These are phyloP conservation scores for Auricularia sp. DNA, from an alignment of 768 basidiomycete genomes.

Conservation along the genomic window DNA sequence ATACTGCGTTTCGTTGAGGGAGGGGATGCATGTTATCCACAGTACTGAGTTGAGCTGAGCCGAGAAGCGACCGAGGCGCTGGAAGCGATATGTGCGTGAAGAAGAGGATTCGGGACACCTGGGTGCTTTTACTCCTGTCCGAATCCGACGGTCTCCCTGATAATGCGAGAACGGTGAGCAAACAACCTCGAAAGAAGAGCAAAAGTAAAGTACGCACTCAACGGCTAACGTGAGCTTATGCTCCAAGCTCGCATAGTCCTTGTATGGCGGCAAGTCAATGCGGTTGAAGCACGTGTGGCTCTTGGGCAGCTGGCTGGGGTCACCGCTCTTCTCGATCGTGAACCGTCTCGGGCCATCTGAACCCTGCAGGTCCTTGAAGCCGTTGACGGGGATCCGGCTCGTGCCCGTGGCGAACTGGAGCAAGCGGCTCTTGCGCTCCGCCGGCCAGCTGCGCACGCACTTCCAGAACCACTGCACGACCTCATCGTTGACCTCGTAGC, in stretches of 20 bases:
- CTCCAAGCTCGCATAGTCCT: constrained; percentile 87
- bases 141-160: constrained; percentile 86
- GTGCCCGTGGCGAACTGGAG: constrained; percentile 97
- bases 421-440: constrained; percentile 92
- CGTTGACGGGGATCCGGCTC: constrained; percentile 94
- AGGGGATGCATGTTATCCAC: neutral
- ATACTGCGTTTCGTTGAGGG: neutral
- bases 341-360: constrained; percentile 95
- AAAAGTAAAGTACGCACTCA: constrained; percentile 50
- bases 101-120: neutral
- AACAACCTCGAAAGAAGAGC: constrained; percentile 2
- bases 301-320: constrained; percentile 93
- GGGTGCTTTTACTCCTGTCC: constrained; percentile 63
- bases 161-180: constrained; percentile 9
- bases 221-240: constrained; percentile 91
- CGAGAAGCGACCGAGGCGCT: neutral
- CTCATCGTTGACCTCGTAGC: constrained; percentile 89
- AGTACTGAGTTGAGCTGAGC: neutral
- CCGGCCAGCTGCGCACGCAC: constrained; percentile 93
- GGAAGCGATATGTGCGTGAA: neutral
- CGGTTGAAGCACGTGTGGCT: constrained; percentile 80
- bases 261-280: constrained; percentile 96
- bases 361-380: constrained; percentile 97
- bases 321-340: constrained; percentile 98
- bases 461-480: constrained; percentile 99